A percentile compares a stretch with the other conserved stretches of the same genome.
These are phyloP conservation scores for Arthrobotrys sphaeroides DNA, from an alignment of 2,329 filamentous ascomycete genomes.

Conservation along the genomic window DNA sequence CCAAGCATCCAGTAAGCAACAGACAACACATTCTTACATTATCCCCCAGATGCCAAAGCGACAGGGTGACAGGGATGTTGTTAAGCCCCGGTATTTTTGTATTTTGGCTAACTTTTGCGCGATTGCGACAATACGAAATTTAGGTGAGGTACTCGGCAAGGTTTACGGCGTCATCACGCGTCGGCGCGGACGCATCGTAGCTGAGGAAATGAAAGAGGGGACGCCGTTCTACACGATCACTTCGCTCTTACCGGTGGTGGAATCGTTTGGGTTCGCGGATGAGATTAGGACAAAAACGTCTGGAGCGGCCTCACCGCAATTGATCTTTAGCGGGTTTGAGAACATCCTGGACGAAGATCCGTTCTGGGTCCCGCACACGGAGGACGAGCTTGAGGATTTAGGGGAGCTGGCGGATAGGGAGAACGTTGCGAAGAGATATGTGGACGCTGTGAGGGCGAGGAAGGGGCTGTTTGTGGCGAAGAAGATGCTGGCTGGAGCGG, in stretches of 20 bases:
- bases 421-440: constrained; percentile 95
- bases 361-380: constrained; percentile 96
- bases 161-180: constrained; percentile 99
- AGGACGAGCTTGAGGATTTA: constrained; percentile 94
- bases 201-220: constrained; percentile 91
- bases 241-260: constrained; percentile 86
- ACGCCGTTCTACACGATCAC: constrained; percentile 96
- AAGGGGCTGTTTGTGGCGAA: constrained; percentile 87
- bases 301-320: constrained; percentile 88
- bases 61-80: constrained; percentile 16
- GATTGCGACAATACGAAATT: constrained; percentile 34
- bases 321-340: constrained; percentile 93
- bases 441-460: constrained; percentile 84
- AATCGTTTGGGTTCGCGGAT: constrained; percentile 94
- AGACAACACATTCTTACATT: constrained; percentile 51
- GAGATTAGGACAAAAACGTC: constrained; percentile 95
- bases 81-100: neutral
- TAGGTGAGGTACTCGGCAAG: constrained; percentile 86
- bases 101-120: constrained; percentile 51
- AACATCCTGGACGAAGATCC: constrained; percentile 88
- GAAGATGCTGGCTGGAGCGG: constrained; percentile 81
- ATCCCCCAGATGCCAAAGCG: constrained; percentile 15
- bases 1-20: constrained; percentile 79
- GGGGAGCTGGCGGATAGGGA: constrained; percentile 92
- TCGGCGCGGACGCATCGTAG: constrained; percentile 85